Percentiles rank a stretch among this genome's conserved stretches.
These are phyloP conservation scores for Aurantiochytrium sp. DNA, from an alignment of 108 stramenopile species.

Conservation along the genomic window DNA sequence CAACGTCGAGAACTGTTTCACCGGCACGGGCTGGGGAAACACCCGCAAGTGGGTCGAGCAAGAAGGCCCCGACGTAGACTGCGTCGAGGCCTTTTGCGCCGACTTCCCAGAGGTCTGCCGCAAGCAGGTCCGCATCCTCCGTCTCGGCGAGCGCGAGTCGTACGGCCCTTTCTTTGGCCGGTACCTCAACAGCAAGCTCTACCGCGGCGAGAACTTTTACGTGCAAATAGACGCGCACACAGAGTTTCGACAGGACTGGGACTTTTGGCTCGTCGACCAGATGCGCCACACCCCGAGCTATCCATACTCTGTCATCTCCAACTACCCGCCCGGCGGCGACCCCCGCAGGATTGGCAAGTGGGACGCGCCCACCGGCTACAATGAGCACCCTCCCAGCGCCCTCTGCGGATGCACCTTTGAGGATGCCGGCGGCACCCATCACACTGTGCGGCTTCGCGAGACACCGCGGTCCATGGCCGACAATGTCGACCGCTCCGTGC, in stretches of 20 bases:
- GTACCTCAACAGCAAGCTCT: conserved; percentile 81
- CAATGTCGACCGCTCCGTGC: neutral
- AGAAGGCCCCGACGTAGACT: conserved; percentile 69
- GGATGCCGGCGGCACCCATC: neutral
- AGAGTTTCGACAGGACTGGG: conserved; percentile 75
- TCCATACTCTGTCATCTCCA: conserved; percentile 68
- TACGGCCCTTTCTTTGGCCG: conserved; percentile 83
- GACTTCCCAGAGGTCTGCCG: conserved; percentile 58
- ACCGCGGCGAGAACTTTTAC: conserved; percentile 81
- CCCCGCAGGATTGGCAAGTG: neutral
- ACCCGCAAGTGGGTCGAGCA: conserved; percentile 58
- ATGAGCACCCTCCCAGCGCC: neutral
- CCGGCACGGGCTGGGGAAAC: conserved; percentile 57
- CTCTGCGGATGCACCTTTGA: conserved; percentile 27
- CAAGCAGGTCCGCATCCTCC: conserved; percentile 69
- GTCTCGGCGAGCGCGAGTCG: conserved; percentile 77
- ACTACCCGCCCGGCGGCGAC: conserved; percentile 71
- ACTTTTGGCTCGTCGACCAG: conserved; percentile 63
- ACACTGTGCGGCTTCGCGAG: conserved; percentile 11
- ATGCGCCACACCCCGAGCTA: conserved; percentile 58
- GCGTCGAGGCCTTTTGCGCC: conserved; percentile 70
- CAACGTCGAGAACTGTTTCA: conserved; percentile 70
- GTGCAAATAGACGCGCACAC: conserved; percentile 85
- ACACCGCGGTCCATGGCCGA: neutral
- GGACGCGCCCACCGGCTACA: neutral